Evolutionary conservation across 768 basidiomycete species (phyloP), one percentile per base, ranked within the genome.

Genomic region (Kwoniella shandongensis): DNA sequence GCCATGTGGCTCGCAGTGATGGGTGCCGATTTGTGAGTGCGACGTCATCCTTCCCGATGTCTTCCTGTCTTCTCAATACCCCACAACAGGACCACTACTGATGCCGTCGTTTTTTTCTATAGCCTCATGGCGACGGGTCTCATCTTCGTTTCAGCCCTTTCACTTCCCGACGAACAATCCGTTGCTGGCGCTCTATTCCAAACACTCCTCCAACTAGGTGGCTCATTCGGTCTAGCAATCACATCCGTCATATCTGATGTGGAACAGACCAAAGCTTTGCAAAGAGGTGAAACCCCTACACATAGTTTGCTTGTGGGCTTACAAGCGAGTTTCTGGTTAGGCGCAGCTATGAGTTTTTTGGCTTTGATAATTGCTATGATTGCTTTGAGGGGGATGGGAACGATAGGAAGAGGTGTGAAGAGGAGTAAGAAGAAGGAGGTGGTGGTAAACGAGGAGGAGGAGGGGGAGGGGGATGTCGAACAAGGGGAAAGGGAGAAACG

Each of bases 91-190:
- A n/a, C n/a, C n/a, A n/a, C n/a, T n/a, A n/a, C n/a, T n/a, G n/a
- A 42, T 38, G 26, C 23, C 7, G 41, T 11, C 39, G 27, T 44
- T 22, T 32, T n/a, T 4, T 32, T 44, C 20, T 53, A 4, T 25
- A 72, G 70, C 65, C 54, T 72, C 30, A 72, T 72, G 70, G 70
- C 70, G 4, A 66, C 64, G 10, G 70, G 70, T 26, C 55, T 62
- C 3, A 72, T 72, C 44, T 72, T 72, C 44, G 70, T 72, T 3
- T 59, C 70, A 2, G 65, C 60, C 15, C 53, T 72, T 25, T 50
- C 70, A 8, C 44, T 72, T 8, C 70, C 64, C 6, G 66, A 65
- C 27, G 69, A 70, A 49, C 69, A 70, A 25, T 63, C 61, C 5
- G 69, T 70, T 1, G 69, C 69, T 1, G 69, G 69, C 30, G 67